These are phyloP conservation scores for Chamaecyparis obtusa DNA, from an alignment of 75 land plant species.

Conservation along the genomic window DNA sequence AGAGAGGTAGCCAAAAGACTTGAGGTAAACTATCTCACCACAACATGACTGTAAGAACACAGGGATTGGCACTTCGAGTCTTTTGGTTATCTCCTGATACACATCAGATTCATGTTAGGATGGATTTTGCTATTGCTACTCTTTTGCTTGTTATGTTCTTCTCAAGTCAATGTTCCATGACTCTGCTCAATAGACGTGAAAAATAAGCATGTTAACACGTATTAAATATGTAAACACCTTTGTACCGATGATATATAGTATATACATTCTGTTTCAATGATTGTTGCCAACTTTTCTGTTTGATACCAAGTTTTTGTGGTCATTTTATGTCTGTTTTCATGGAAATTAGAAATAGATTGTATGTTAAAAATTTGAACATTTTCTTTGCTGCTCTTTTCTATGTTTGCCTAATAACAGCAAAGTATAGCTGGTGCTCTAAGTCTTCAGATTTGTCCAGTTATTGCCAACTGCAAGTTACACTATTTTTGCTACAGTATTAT, in stretches of 20 bases:
- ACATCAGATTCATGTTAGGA: no score
- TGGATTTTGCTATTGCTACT: not conserved
- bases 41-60: no score
- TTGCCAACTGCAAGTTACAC: not conserved
- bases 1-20: no score
- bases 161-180: not conserved
- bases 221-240: not conserved
- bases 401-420: not conserved
- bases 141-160: not conserved
- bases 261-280: not conserved
- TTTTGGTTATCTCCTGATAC: no score
- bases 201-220: not conserved
- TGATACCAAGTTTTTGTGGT: not conserved
- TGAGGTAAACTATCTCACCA: no score
- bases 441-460: not conserved
- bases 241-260: not conserved
- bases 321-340: not conserved
- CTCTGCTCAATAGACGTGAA: not conserved
- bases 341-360: not conserved
- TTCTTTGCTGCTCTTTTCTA: not conserved
- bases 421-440: not conserved
- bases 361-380: not conserved
- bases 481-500: not conserved
- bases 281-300: not conserved
- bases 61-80: no score